Base-by-base conservation (phyloP, 805 yeast species). In the Barnettozyma californica region DNA sequence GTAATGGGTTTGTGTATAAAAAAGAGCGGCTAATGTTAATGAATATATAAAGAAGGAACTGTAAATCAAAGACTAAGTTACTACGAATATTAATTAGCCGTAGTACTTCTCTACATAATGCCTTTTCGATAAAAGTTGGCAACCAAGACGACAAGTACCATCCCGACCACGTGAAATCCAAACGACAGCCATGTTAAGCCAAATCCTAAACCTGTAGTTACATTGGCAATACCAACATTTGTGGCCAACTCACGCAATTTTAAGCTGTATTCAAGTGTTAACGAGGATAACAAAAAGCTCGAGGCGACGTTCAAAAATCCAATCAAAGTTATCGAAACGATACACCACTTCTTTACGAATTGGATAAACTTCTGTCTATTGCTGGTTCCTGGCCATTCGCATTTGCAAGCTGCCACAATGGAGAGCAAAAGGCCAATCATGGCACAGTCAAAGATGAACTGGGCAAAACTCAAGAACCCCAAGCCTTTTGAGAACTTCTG, bases 401-500 rank as follows among this genome's bases (percentile, higher is more conserved):
- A 18, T n/a, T 9, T 9, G 6, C 9, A 16, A 8, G 23, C 23
- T n/a, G 34, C 11, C 6, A 29, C 18, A 1, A 43, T 4, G 5
- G 27, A 21, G 1, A 44, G 13, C 42, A 55, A 18, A 5, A 46
- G 43, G 6, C 21, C 35, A 9, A 39, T 8, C 3, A 49, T 10
- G 1, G 41, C 2, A 20, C 38, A 23, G 41, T 46, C 46, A 33
- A 50, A 38, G 1, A 41, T 11, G 31, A 56, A 51, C 26, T 54
- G 57, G 1, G 51, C 9, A 2, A 43, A 40, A 2, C 53, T 46
- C 31, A 60, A 40, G 25, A 58, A 54, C 4, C 59, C 60, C 38
- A 62, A 45, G 1, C 63, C 59, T 45, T 54, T 61, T 29, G 62
- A 56, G 40, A 63, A 54, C 40, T 58, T 58, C 25, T 55, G 60